Conservation (phyloP, 257 asterid genomes). For the Rehmannia glutinosa region DNA sequence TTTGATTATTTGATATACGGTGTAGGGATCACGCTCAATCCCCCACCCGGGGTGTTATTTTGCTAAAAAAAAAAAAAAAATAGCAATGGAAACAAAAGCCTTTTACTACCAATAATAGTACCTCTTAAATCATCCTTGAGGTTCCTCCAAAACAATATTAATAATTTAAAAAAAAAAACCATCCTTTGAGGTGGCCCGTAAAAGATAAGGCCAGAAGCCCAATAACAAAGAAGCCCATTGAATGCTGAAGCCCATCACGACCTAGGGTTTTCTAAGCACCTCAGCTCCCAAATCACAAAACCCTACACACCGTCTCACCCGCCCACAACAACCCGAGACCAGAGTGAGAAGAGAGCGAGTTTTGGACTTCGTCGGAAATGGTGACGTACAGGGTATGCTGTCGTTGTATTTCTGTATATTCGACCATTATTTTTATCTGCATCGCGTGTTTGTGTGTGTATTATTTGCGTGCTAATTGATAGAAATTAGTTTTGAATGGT, state of each 20-base stretch:
- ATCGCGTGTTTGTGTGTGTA: too few relatives aligned
- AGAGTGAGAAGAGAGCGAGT: not conserved
- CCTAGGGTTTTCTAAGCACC: slow-evolving; percentile 27
- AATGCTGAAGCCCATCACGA: slow-evolving; percentile 3
- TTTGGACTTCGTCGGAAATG: slow-evolving; percentile 28
- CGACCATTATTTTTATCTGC: not conserved
- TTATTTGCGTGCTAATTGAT: not conserved
- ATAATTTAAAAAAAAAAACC: too few relatives aligned
- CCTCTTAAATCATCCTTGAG: not conserved
- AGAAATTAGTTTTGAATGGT: not conserved
- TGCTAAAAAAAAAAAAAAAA: too few relatives aligned
- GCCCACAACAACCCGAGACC: not conserved
- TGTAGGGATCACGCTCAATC: too few relatives aligned
- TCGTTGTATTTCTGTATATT: not conserved
- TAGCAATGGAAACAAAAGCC: too few relatives aligned
- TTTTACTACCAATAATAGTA: not conserved
- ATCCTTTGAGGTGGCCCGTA: not conserved
- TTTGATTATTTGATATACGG: too few relatives aligned
- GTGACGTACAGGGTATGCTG: slow-evolving; percentile 37
- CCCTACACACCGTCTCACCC: not conserved
- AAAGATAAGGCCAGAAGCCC: not conserved
- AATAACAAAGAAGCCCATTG: not conserved
- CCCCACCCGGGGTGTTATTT: too few relatives aligned
- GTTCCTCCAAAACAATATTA: too few relatives aligned
- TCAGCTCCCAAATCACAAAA: not conserved